Evolutionary conservation across 2,329 filamentous ascomycete genomes (phyloP), one percentile per base, ranked within the genome.

Genomic region (Fusarium sp.): DNA sequence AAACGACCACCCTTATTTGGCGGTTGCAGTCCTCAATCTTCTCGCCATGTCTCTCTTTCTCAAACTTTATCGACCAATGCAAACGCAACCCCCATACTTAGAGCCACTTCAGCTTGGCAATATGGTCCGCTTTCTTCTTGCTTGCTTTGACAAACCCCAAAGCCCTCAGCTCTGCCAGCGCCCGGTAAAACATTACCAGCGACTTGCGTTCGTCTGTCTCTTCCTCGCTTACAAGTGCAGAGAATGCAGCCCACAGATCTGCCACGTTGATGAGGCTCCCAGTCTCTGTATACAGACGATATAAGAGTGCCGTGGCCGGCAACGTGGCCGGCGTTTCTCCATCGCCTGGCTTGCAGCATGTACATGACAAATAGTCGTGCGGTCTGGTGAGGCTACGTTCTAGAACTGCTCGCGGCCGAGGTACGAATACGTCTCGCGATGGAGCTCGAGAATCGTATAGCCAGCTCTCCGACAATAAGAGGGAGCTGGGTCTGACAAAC

Each of bases 101-200:
- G 67, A 96, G 83, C 75, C 95, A 96, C 79, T 92, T 94, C 90
- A 94, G 86, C 84, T 98, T 98, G 41, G 93, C 91, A 73, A 98
- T 84, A 81, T 98, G 95, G 79, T 98, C 96, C 27, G 91, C 89
- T 85, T 97, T 97, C 85, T 95, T 97, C 82, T 92, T 93, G 77
- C 92, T 98, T 67, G 88, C 87, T 83, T 96, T 98, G 67, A 98
- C 87, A 81, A 98, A 92, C 11, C 96, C 96, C 76, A 99, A 85
- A 58, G 91, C 89, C 80, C 91, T 92, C 79, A 99, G 81, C 80
- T 99, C 96, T 1, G 95, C 93, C 69, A 98, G 81, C 8, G 89
- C 93, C 67, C 90, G 88, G 80, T 98, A 98, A 81, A 98, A 99
- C 64, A 93, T 83, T 44, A 94, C 90, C 81, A 94, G 85, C 11